Percentiles rank a stretch among this genome's conserved stretches.
These are phyloP conservation scores for Saksenaea vasiformis DNA, from an alignment of 371 early-diverging fungal genomes.

Conservation along the genomic window DNA sequence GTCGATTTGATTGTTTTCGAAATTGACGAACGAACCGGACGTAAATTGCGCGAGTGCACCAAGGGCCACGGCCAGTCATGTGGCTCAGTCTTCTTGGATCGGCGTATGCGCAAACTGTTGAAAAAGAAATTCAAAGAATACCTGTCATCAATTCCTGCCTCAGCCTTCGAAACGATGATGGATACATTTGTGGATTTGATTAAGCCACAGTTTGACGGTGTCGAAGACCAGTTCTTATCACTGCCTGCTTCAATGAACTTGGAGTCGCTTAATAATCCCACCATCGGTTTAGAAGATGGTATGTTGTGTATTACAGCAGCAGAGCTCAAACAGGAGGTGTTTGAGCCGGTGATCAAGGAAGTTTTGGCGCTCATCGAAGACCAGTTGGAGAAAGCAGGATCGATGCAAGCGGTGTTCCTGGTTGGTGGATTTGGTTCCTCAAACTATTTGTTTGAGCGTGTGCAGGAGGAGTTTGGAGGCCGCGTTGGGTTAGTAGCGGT, in stretches of 20 bases:
- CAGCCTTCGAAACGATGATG: constrained; percentile 58
- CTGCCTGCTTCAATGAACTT: constrained; percentile 51
- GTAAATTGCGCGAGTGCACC: constrained; percentile 55
- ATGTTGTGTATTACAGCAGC: constrained; percentile 46
- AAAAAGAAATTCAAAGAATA: constrained; percentile 51
- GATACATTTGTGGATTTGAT: constrained; percentile 54
- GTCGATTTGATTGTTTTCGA: constrained; percentile 44
- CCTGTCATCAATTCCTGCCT: constrained; percentile 51
- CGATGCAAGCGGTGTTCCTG: constrained; percentile 52
- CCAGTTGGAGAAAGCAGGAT: constrained; percentile 39
- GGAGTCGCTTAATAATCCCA: constrained; percentile 46
- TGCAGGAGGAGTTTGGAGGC: constrained; percentile 36
- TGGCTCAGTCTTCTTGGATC: constrained; percentile 60
- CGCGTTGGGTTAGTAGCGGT: constrained; percentile 48
- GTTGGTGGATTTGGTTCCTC: constrained; percentile 68
- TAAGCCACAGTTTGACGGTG: constrained; percentile 58
- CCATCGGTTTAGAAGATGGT: constrained; percentile 59
- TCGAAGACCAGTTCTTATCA: constrained; percentile 52
- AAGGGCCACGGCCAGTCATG: constrained; percentile 61
- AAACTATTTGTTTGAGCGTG: constrained; percentile 53
- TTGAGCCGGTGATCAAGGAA: constrained; percentile 48
- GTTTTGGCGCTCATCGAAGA: constrained; percentile 45
- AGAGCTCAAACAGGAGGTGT: constrained; percentile 51
- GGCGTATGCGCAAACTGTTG: constrained; percentile 56
- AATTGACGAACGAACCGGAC: constrained; percentile 31